Base-by-base conservation (phyloP, 2,329 filamentous ascomycete genomes). In the Tolypocladium guangdongense region DNA sequence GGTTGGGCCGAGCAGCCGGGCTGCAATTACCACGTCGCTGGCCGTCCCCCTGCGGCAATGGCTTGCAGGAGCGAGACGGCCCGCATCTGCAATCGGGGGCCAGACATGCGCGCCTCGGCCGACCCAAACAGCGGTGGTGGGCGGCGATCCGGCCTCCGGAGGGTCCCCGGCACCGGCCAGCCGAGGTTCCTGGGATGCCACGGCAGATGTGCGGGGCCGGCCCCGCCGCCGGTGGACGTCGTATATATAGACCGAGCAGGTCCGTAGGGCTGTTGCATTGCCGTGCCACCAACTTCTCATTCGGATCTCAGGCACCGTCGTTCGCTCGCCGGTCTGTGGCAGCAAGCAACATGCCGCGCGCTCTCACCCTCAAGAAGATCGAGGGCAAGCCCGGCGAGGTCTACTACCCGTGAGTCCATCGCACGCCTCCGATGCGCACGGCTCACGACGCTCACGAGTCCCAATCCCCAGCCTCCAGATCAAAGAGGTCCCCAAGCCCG, bases 371-470 rank as follows among this genome's bases (percentile, higher is more conserved):
- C 58, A 77, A 83, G 62, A 78, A 88, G 59, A 74, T 87, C 51
- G 86, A 90, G 49, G 69, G 87, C 61, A 92, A 91, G 73, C 90
- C 90, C 10, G 90, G 90, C 54, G 76, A 91, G 69, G 91, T 95
- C 58, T 96, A 92, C 73, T 90, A 91, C 63, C 87, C 87, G 81
- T 84, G 66, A 66, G 77, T n/a, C 43, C 27, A 7, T 12, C 22
- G 4, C 57, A 6, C 18, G 11, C 22, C 30, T 14, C 24, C 38
- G 7, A 33, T 10, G 7, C 8, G 2, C n/a, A n/a, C n/a, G 24
- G 16, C 12, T 32, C 41, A 4, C 35, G 11, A 50, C 18, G 38
- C 59, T 59, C 54, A 63, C 52, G 14, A 2, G 6, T 6, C 5
- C 5, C 30, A 30, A 30, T n/a, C 11, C 14, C 1, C 53, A 84